phyloP scores from a whole-genome alignment of 1,284 basidiomycete species.

The Phylloporus gajari region DNA sequence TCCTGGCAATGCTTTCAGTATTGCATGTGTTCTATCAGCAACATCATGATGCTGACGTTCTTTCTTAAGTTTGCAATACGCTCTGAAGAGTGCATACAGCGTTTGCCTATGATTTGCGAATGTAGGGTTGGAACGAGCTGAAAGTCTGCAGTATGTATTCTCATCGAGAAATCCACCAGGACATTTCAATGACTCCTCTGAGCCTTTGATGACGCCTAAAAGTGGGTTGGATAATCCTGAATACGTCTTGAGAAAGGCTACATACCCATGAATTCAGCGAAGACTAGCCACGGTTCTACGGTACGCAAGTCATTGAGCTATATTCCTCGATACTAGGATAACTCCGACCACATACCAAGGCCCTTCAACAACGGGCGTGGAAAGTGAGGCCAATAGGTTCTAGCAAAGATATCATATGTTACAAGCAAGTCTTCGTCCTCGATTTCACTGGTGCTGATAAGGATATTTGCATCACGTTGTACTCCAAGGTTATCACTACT shows the following conservation, averaged over 20 bases:
- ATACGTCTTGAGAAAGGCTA: not conserved
- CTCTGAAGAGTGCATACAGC: conserved; percentile 67
- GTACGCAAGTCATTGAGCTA: too few relatives aligned
- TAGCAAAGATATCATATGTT: conserved; percentile 63
- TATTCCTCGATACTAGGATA: too few relatives aligned
- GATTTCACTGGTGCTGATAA: conserved; percentile 25
- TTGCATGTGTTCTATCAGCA: conserved; percentile 71
- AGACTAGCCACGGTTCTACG: too few relatives aligned
- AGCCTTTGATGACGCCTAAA: conserved; percentile 75
- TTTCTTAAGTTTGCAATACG: conserved; percentile 62
- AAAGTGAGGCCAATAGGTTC: conserved; percentile 73
- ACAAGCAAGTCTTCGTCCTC: conserved; percentile 44
- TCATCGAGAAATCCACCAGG: conserved; percentile 54
- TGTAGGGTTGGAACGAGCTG: conserved; percentile 61
- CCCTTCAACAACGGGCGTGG: conserved; percentile 61
- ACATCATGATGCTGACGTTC: conserved; percentile 61
- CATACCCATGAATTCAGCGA: too few relatives aligned
- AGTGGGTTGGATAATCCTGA: conserved; percentile 1
- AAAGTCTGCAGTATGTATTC: conserved; percentile 58
- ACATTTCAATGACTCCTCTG: conserved; percentile 57
- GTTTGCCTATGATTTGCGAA: conserved; percentile 60
- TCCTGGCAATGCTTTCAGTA: conserved; percentile 53
- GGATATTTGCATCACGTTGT: conserved; percentile 21
- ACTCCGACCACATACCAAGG: too few relatives aligned
- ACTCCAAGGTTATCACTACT: conserved; percentile 15